Conservation (phyloP, 202 grass and related monocot species). For the Schoenoplectus tabernaemontani region DNA sequence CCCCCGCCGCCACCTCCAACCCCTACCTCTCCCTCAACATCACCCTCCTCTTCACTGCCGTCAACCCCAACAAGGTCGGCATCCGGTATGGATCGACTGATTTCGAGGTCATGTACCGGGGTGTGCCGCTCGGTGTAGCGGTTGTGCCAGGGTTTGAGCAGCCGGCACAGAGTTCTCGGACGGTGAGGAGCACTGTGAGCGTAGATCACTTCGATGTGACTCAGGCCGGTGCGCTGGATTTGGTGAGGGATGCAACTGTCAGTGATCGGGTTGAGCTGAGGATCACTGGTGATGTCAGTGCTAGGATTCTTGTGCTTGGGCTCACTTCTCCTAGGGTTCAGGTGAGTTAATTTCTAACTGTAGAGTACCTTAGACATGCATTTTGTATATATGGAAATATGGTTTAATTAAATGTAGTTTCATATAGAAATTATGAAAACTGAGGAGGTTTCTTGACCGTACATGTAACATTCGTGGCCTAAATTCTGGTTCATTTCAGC, state of each 20-base stretch:
- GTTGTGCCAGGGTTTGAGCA: constrained; percentile 82
- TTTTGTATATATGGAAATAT: not conserved
- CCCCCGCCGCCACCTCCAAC: constrained; percentile 26
- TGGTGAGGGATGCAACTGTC: constrained; percentile 75
- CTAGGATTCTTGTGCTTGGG: constrained; percentile 81
- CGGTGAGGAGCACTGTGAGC: constrained; percentile 71
- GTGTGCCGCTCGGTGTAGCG: constrained; percentile 84
- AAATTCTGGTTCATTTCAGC: not conserved
- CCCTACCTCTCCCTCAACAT: constrained; percentile 98
- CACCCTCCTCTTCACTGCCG: constrained; percentile 78
- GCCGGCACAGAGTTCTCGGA: constrained; percentile 69
- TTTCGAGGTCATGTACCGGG: constrained; percentile 90
- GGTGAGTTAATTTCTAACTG: constrained; percentile 33
- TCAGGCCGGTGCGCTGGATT: constrained; percentile 79
- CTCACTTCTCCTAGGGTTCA: constrained; percentile 84
- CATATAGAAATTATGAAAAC: not conserved
- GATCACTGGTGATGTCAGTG: constrained; percentile 82
- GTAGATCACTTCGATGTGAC: constrained; percentile 96
- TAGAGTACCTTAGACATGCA: not conserved
- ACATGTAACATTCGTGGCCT: not conserved
- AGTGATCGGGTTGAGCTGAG: constrained; percentile 86
- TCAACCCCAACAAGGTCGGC: constrained; percentile 94
- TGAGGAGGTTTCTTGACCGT: not conserved
- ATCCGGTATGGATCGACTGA: constrained; percentile 74
- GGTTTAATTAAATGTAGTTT: not conserved